Conservation (phyloP, 805 yeast species). For the Cyberlindnera maclurae region DNA sequence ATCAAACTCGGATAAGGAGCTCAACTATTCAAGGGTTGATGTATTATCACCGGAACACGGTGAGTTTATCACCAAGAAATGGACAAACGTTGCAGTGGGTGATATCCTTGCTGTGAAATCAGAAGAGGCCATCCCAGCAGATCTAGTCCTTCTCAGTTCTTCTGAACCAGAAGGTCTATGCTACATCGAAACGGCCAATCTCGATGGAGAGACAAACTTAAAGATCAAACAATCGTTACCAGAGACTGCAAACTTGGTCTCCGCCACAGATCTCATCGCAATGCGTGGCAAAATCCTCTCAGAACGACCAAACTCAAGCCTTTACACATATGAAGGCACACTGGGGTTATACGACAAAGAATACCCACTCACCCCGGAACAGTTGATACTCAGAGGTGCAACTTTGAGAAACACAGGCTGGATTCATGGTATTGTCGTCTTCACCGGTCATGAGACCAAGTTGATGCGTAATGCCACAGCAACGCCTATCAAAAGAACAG, state of each 20-base stretch:
- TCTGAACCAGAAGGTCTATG: conserved; percentile 98
- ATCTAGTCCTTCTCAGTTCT: conserved; percentile 72
- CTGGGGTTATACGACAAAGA: conserved; percentile 44
- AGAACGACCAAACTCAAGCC: conserved; percentile 89
- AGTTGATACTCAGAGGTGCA: conserved; percentile 89
- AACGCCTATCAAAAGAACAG: conserved; percentile 94
- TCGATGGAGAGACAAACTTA: conserved; percentile 96
- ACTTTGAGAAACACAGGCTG: conserved; percentile 90
- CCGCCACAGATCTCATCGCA: conserved; percentile 50
- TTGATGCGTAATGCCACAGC: conserved; percentile 98
- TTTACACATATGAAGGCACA: conserved; percentile 94
- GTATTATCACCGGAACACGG: conserved; percentile 52
- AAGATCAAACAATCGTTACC: conserved; percentile 84
- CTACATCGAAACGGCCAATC: conserved; percentile 93
- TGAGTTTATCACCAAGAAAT: conserved; percentile 56
- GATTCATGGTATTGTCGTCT: conserved; percentile 89
- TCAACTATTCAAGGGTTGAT: conserved; percentile 69
- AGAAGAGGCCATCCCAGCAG: conserved; percentile 94
- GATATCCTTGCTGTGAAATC: conserved; percentile 79
- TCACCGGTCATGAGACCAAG: conserved; percentile 98
- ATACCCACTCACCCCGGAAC: conserved; percentile 83
- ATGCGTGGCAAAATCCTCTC: conserved; percentile 60
- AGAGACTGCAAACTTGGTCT: conserved; percentile 69
- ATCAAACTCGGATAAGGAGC: conserved; percentile 78
- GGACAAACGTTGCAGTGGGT: conserved; percentile 89